Evolutionary conservation across 305 asterid species (phyloP).

Genomic region (Striga hermonthica): DNA sequence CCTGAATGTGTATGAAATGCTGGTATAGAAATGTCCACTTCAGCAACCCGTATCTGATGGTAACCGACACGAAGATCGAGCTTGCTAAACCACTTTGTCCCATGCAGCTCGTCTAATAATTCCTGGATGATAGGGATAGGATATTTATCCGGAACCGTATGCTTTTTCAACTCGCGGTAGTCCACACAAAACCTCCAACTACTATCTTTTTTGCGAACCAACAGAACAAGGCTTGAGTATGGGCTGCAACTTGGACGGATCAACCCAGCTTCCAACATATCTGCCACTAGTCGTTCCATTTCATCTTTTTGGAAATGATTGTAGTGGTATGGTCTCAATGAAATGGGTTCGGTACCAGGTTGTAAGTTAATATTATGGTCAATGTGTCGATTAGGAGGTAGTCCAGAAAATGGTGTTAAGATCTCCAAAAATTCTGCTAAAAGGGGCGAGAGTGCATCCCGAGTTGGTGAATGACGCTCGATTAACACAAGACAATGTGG

Average conservation of each 20-base stretch:
- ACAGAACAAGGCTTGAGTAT: not conserved
- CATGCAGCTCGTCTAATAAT: not conserved
- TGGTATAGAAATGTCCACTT: no score
- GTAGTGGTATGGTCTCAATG: not conserved
- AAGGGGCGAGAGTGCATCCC: no score
- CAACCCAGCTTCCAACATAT: not conserved
- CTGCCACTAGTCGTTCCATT: not conserved
- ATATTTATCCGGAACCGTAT: not conserved
- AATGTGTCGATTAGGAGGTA: not conserved
- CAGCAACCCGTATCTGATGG: no score
- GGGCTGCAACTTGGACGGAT: not conserved
- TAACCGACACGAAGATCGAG: not conserved
- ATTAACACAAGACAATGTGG: no score
- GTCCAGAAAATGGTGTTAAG: no score
- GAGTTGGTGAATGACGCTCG: no score
- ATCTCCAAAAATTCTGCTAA: no score
- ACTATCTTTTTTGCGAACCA: not conserved
- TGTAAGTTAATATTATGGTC: not conserved
- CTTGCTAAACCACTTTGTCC: not conserved
- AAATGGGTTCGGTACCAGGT: not conserved
- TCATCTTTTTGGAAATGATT: slow-evolving; percentile 3
- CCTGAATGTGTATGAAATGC: no score
- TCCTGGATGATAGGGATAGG: not conserved
- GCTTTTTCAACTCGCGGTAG: not conserved
- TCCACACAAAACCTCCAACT: not conserved